These are phyloP conservation scores for Aspergillus sojae DNA, from an alignment of 2,329 filamentous ascomycete species.

Conservation along the genomic window DNA sequence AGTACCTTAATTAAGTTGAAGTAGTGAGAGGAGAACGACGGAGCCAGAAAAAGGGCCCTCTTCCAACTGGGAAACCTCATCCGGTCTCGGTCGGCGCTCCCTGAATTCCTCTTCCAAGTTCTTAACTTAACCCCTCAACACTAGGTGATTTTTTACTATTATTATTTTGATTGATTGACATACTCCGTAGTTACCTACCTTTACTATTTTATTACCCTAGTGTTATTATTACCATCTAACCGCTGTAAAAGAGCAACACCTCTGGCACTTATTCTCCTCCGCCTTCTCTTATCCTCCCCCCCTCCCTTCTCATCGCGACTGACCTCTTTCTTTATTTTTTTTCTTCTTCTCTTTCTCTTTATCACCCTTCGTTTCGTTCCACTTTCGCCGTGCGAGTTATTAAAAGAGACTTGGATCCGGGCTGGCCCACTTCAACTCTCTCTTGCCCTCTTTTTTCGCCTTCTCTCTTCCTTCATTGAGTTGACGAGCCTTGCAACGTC, in stretches of 20 bases:
- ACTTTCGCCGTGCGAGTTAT: slow-evolving; percentile 40
- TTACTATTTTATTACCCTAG: slow-evolving; percentile 10
- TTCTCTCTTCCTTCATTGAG: slow-evolving; percentile 25
- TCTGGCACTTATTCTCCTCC: slow-evolving; percentile 22
- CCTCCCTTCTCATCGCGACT: slow-evolving; percentile 20
- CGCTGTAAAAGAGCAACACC: slow-evolving; percentile 27
- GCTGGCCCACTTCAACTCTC: slow-evolving; percentile 42
- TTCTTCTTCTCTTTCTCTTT: slow-evolving; percentile 16
- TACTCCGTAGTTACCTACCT: slow-evolving; percentile 3
- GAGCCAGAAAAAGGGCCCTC: slow-evolving; percentile 1
- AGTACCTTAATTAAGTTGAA: slow-evolving; percentile 8
- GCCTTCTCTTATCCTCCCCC: slow-evolving; percentile 28
- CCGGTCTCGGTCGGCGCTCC: slow-evolving; percentile 24
- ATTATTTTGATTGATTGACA: slow-evolving; percentile 19
- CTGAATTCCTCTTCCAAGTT: slow-evolving; percentile 24
- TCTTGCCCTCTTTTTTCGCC: slow-evolving; percentile 28
- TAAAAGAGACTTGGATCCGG: slow-evolving; percentile 34
- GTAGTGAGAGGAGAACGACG: slow-evolving; percentile 1
- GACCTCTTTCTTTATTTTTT: slow-evolving; percentile 19
- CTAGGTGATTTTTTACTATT: slow-evolving; percentile 11
- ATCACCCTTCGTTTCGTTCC: slow-evolving; percentile 25
- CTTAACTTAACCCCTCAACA: slow-evolving; percentile 15
- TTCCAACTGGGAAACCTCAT: slow-evolving; percentile 16
- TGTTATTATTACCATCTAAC: slow-evolving; percentile 14
- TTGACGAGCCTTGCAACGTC: slow-evolving; percentile 22